These are phyloP conservation scores for Helotiales sp. DNA, from an alignment of 2,329 filamentous ascomycete species.

Conservation along the genomic window DNA sequence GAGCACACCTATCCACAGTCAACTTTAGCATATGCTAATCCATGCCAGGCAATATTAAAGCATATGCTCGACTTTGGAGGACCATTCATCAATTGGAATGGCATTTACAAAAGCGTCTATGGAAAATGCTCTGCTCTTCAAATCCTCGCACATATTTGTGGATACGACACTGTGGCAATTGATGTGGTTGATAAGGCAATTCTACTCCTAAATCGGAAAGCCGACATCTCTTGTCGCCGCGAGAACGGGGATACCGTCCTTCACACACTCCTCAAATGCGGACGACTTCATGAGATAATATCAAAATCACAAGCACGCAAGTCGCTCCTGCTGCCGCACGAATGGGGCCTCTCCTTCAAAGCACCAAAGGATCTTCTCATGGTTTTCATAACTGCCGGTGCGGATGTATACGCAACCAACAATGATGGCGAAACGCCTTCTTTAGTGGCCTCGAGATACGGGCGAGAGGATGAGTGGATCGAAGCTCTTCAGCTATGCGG, in stretches of 20 bases:
- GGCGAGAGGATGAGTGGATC: slow-evolving; percentile 14
- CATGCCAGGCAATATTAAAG: slow-evolving; percentile 6
- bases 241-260: slow-evolving; percentile 15
- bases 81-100: slow-evolving; percentile 8
- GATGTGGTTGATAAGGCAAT: slow-evolving; percentile 23
- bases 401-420: slow-evolving; percentile 19
- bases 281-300: neutral
- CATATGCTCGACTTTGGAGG: slow-evolving; percentile 16
- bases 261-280: slow-evolving; percentile 9
- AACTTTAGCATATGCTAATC: slow-evolving; percentile 7
- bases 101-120: neutral
- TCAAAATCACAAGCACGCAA: neutral
- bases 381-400: slow-evolving; percentile 19
- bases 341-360: slow-evolving; percentile 5
- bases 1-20: neutral
- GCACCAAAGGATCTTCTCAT: slow-evolving; percentile 16
- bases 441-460: slow-evolving; percentile 5
- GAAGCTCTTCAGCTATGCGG: slow-evolving; percentile 21
- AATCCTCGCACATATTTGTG: slow-evolving; percentile 6
- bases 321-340: neutral
- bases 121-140: neutral
- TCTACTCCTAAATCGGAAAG: slow-evolving; percentile 13
- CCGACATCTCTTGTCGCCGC: slow-evolving; percentile 11
- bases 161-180: neutral
- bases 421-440: slow-evolving; percentile 14